phyloP scores from a whole-genome alignment of 345 rosid genomes.

The Euclidium syriacum region DNA sequence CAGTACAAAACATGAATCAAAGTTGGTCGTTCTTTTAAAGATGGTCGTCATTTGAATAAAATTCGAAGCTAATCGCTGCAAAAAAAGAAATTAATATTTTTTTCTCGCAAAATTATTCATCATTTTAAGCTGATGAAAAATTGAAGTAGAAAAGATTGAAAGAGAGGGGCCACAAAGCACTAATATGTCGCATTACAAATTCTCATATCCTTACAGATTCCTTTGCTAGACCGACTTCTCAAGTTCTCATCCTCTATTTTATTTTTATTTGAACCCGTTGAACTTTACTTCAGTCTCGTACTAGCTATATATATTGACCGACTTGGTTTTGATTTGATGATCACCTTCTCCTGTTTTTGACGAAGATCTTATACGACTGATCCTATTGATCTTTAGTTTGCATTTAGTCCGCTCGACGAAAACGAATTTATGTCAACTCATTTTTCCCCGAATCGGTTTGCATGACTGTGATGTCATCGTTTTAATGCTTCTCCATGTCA shows the following conservation, averaged over 20 bases:
- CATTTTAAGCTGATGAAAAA: too few species aligned
- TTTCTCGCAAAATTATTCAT: too few species aligned
- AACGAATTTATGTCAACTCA: neutral
- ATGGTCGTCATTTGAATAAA: too few species aligned
- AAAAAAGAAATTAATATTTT: too few species aligned
- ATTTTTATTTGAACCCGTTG: neutral
- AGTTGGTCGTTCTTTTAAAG: too few species aligned
- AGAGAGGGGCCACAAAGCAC: slow-evolving; percentile 9
- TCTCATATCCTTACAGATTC: slow-evolving; percentile 5
- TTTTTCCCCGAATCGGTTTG: neutral
- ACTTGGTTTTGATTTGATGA: neutral
- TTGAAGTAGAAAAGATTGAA: neutral
- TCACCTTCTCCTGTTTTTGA: neutral
- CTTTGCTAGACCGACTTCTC: neutral
- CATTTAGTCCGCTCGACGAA: neutral
- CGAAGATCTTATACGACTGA: neutral
- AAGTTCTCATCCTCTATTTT: neutral
- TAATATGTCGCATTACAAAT: neutral
- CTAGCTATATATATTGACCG: neutral
- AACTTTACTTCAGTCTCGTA: neutral
- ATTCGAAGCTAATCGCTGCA: too few species aligned
- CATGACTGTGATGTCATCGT: neutral
- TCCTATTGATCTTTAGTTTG: neutral
- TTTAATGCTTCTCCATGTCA: neutral
- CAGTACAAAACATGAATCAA: too few species aligned